phyloP scores from a whole-genome alignment of 2,329 filamentous ascomycete species.

The Alternaria atra region DNA sequence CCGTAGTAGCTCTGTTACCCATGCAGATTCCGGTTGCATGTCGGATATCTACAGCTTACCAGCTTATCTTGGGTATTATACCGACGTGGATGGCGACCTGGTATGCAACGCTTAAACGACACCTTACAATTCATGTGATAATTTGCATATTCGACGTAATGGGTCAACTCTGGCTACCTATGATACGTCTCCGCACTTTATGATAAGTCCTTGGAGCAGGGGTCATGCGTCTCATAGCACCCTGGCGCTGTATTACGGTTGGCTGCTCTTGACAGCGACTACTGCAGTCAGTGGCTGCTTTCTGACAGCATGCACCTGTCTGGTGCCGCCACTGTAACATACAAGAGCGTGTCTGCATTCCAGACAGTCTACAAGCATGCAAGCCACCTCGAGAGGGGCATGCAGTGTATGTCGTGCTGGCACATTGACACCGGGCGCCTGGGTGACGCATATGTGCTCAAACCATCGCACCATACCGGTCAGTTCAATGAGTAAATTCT shows the following conservation, averaged over 20 bases:
- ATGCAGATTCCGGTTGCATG: slow-evolving; percentile 14
- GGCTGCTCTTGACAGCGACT: slow-evolving; percentile 10
- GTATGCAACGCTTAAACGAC: not conserved
- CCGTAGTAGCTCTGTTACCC: not conserved
- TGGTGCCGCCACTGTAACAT: not conserved
- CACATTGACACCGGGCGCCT: slow-evolving; percentile 28
- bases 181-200: not conserved
- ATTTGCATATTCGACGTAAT: not conserved
- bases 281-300: slow-evolving; percentile 12
- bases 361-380: not conserved
- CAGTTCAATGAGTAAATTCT: not conserved
- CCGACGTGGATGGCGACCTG: not conserved
- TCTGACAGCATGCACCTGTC: slow-evolving; percentile 9
- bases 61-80: not conserved
- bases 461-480: not conserved
- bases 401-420: slow-evolving; percentile 16
- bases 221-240: not conserved
- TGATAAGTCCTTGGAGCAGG: not conserved
- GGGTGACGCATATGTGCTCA: slow-evolving; percentile 13
- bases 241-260: not conserved
- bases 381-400: slow-evolving; percentile 5
- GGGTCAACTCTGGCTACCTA: slow-evolving; percentile 6
- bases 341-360: slow-evolving; percentile 6
- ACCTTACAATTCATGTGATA: slow-evolving; percentile 6
- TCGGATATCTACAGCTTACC: slow-evolving; percentile 21